These are phyloP conservation scores for Pythium oligandrum DNA, from an alignment of 352 stramenopile genomes.

Conservation along the genomic window DNA sequence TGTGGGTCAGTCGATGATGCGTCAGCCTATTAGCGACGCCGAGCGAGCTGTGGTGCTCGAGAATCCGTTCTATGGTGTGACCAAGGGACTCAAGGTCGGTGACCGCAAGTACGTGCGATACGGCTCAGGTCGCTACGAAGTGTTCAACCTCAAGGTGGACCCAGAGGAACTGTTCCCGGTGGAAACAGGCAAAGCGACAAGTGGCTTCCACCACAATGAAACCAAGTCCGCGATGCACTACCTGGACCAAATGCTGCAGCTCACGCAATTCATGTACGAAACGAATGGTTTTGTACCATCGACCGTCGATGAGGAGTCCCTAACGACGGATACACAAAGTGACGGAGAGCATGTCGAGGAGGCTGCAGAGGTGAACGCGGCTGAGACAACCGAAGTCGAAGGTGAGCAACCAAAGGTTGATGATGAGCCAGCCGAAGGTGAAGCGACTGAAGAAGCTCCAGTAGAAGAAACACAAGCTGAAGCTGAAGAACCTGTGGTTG, in stretches of 20 bases:
- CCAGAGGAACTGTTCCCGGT: constrained; percentile 1
- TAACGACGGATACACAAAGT: too few relatives aligned
- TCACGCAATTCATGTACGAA: constrained; percentile 6
- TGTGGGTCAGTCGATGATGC: constrained; percentile 9
- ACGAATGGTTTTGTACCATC: constrained; percentile 5
- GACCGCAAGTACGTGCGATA: neutral
- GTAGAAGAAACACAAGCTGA: too few relatives aligned
- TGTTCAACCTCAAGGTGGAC: constrained; percentile 9
- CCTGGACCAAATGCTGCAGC: neutral
- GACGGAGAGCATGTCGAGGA: too few relatives aligned
- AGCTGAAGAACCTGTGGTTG: too few relatives aligned
- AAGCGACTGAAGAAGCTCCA: too few relatives aligned
- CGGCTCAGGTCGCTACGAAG: constrained; percentile 1
- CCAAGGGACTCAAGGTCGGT: neutral
- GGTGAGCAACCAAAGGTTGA: too few relatives aligned
- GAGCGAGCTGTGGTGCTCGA: neutral
- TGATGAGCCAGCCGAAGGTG: too few relatives aligned
- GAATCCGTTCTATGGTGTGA: constrained; percentile 1
- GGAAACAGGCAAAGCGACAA: constrained; percentile 1
- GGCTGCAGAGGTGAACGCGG: too few relatives aligned
- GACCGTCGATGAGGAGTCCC: neutral
- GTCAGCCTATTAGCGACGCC: neutral
- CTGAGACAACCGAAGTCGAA: too few relatives aligned
- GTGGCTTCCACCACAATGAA: constrained; percentile 2
- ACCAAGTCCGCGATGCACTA: neutral